Evolutionary conservation across 2,329 filamentous ascomycete species (phyloP), one percentile per base, ranked within the genome.

Genomic region (Aureobasidium sp.): DNA sequence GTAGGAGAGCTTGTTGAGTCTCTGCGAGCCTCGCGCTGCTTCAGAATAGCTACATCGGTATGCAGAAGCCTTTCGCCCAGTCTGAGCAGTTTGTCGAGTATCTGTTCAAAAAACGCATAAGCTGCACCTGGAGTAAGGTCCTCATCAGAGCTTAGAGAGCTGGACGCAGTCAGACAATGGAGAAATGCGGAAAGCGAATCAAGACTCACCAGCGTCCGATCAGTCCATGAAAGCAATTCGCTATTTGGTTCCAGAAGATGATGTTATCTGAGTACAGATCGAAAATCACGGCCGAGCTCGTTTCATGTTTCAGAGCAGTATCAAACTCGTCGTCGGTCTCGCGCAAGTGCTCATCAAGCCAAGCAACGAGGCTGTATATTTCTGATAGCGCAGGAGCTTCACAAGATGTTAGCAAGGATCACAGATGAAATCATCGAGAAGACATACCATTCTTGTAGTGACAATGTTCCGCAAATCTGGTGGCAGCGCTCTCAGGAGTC

Each of bases 261-360:
- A 29, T 39, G 36, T 41, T 67, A 64, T 44, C 64, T 37, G 41
- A 66, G 12, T 48, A 62, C 23, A 62, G 1, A 32, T 26, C 47
- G 8, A 26, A 48, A 2, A 55, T 34, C 5, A 39, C 42, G 4
- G 37, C 23, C 17, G 60, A 46, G 7, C 20, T 9, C 3, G 50
- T 39, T 41, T 68, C 68, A n/a, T 46, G 53, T 27, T 64, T 48
- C 20, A 62, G 61, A 36, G 62, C 62, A 9, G 58, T 58, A 13
- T 62, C 62, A 9, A 63, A 46, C 29, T 65, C 66, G 34, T 68
- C 67, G n/a, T 64, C 65, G 56, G 70, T 68, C 39, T 65, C 63
- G 20, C 50, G 20, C 23, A 69, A 27, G 48, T 67, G 67, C 3
- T 44, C 42, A 15, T 53, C 12, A 8, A 70, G 57, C 67, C 67